Evolutionary conservation across 2,329 filamentous ascomycete genomes (phyloP).

Genomic region (Diaporthe vexans): DNA sequence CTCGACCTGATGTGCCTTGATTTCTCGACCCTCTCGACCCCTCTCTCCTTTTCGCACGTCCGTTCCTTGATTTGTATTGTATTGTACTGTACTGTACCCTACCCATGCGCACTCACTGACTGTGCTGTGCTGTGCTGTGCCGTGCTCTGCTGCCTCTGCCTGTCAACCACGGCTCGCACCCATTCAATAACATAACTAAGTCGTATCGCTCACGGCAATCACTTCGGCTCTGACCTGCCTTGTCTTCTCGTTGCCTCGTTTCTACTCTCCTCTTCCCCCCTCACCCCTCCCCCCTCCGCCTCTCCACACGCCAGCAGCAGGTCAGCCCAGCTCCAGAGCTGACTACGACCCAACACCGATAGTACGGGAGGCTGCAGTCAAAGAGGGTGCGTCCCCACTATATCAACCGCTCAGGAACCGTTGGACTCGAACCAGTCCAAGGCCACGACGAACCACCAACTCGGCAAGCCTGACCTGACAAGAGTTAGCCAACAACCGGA

Average conservation of each 20-base stretch:
- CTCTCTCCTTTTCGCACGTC: slow-evolving; percentile 21
- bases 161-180: slow-evolving; percentile 1
- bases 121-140: not conserved
- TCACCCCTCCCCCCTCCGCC: not conserved
- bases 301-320: slow-evolving; percentile 12
- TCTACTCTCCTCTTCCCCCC: not conserved
- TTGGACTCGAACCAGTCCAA: slow-evolving; percentile 22
- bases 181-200: slow-evolving; percentile 22
- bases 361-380: slow-evolving; percentile 26
- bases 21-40: slow-evolving; percentile 4
- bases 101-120: not conserved
- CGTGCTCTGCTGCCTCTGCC: not conserved
- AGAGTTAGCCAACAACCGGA: slow-evolving; percentile 30
- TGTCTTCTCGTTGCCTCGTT: slow-evolving; percentile 23
- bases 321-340: slow-evolving; percentile 15
- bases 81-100: not conserved
- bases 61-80: not conserved
- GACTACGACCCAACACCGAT: slow-evolving; percentile 24
- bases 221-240: slow-evolving; percentile 12
- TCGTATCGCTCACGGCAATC: slow-evolving; percentile 24
- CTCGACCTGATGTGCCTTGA: slow-evolving; percentile 33
- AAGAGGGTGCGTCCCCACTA: slow-evolving; percentile 23
- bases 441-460: slow-evolving; percentile 24
- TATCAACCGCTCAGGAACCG: slow-evolving; percentile 36
- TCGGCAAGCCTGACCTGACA: slow-evolving; percentile 31